Base-by-base conservation (phyloP, 768 basidiomycete species). In the Termitomyces sp. region DNA sequence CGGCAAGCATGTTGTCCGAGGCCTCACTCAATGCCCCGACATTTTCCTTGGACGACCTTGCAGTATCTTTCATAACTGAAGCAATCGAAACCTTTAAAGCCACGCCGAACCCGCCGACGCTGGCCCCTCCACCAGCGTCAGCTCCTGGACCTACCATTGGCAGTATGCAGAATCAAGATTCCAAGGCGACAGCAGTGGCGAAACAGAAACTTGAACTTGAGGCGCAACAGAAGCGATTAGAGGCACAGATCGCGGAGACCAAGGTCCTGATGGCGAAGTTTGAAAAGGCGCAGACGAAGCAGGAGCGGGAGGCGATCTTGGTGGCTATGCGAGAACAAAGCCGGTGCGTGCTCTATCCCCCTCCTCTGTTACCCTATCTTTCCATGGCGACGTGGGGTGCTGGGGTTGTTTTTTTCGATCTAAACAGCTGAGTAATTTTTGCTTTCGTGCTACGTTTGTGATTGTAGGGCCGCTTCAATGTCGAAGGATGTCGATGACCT, bases 61-160 rank as follows among this genome's bases (percentile, higher is more conserved):
- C 83, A 0, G 72, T 76, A 47, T 80, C 81, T 0, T 82, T 85
- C 61, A 84, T 85, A 56, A 74, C 77, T 0, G 79, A 83, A 67
- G 76, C 81, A 16, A 80, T 84, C 39, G 76, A 80, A 66, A 74
- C 73, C 10, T 65, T 71, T 43, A 71, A 75, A 53, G 67, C 74
- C 5, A 64, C 63, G 3, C 55, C 69, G 10, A 35, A 42, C 48
- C 62, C 59, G 16, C 27, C 63, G 12, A 19, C 57, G 1, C 35
- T 55, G 10, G 44, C 48, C 14, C 51, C 49, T 16, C 16, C 45
- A 39, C 40, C 52, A 19, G 32, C 43, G 19, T 32, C 63, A 23
- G 55, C 41, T 19, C 35, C 19, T 27, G 25, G 35, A 28, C 19
- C 14, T 27, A 17, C 25, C 6, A n/a, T 25, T 28, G 28, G 35